Base-by-base conservation (phyloP, 2,329 filamentous ascomycete genomes). In the Aspergillus proliferans region DNA sequence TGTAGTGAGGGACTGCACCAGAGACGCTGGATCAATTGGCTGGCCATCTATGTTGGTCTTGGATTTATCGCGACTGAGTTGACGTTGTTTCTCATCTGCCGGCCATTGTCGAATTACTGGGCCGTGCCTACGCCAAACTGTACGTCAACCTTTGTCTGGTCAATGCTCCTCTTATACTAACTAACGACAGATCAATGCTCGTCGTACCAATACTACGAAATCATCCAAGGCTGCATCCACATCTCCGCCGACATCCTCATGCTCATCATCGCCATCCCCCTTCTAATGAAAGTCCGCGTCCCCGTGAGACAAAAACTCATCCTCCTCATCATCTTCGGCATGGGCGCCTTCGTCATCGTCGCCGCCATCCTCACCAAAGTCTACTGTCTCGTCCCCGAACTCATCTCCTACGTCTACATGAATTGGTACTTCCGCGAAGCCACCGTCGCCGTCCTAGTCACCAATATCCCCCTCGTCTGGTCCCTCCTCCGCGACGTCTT, bases 401-500 rank as follows among this genome's bases (percentile, higher is more conserved):
- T 74, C 30, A 66, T 71, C 40, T 69, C 67, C 36, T 71, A 71
- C 50, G 61, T 69, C 48, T 70, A 73, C 58, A 68, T 76, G 68
- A 72, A 71, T 56, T 76, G 73, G 73, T 75, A 75, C 53, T 71
- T 73, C 60, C 68, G 71, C 10, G 72, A 75, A 64, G 70, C 69
- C 6, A 69, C 68, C 1, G 70, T 71, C 14, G 70, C 69, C 24
- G 61, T 75, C 28, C 63, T 77, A 1, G 76, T 79, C 15, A 76
- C 76, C 51, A 79, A 78, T 49, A 60, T 79, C 1, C 76, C 76
- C 0, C 73, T 75, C 39, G 70, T 76, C 10, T 79, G 76, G 76
- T 76, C 75, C 1, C 67, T 79, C 2, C 58, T 79, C 6, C 68
- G 75, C 14, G 72, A 76, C 46, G 56, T 77, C 18, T 79, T 79